Evolutionary conservation across 2,329 filamentous ascomycete species (phyloP).

Genomic region (Epichloe hybrida): DNA sequence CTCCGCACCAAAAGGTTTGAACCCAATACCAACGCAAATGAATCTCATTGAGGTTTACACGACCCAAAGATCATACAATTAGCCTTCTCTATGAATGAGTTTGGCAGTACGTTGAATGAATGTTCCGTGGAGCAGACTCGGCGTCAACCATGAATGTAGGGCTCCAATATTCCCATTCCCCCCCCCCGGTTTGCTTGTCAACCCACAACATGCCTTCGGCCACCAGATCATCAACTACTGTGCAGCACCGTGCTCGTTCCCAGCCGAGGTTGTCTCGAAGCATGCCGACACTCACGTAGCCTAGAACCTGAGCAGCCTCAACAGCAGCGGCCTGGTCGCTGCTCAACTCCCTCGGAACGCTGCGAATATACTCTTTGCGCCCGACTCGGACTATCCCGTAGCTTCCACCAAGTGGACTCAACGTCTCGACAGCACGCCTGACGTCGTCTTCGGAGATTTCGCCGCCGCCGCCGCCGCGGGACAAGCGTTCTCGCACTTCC

Average conservation of each 20-base stretch:
- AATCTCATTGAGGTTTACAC: no score
- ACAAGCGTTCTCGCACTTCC: constrained; percentile 67
- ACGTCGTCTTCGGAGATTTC: constrained; percentile 89
- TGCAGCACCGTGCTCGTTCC: constrained; percentile 73
- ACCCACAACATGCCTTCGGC: constrained; percentile 89
- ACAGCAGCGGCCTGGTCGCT: constrained; percentile 86
- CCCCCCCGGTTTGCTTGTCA: constrained; percentile 58
- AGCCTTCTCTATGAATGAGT: no score
- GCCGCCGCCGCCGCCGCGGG: constrained; percentile 52
- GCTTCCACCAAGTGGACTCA: constrained; percentile 76
- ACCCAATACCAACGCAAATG: no score
- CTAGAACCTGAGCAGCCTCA: constrained; percentile 79
- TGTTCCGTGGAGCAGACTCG: constrained; percentile 6
- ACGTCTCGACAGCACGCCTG: constrained; percentile 71
- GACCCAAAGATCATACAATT: no score
- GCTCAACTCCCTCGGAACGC: constrained; percentile 88
- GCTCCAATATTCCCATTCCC: constrained; percentile 89
- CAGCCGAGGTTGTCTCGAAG: constrained; percentile 74
- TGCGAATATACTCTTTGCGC: constrained; percentile 74
- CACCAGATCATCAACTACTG: constrained; percentile 80
- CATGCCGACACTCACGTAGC: constrained; percentile 84
- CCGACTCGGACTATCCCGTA: constrained; percentile 80
- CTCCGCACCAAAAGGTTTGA: no score
- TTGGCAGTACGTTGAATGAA: no score
- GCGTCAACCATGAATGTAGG: constrained; percentile 55